A percentile compares a stretch with the other conserved stretches of the same genome.
Conservation (phyloP, 805 yeast genomes). For the Hyphopichia homilentoma region DNA sequence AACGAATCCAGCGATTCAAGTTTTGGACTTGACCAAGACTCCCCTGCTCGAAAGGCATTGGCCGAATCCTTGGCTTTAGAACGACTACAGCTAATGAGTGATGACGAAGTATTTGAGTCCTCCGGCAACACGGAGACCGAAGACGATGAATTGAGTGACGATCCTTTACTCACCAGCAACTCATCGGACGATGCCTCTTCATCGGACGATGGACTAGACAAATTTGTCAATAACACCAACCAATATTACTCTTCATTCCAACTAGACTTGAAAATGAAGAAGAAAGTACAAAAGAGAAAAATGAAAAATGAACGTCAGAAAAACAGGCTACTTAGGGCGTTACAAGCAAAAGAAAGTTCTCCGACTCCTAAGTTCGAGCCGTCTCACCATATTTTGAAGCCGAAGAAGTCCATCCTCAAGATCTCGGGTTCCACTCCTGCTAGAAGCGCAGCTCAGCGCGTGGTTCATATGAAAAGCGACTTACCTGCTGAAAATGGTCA, state of each 20-base stretch:
- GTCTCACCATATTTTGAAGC: constrained; percentile 38
- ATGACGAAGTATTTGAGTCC: constrained; percentile 16
- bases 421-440: constrained; percentile 3
- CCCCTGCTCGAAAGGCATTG: constrained; percentile 5
- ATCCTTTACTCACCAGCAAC: constrained; percentile 7
- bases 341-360: constrained; percentile 14
- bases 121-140: constrained; percentile 23
- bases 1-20: too few relatives aligned
- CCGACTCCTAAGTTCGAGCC: constrained; percentile 42
- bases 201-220: constrained; percentile 6
- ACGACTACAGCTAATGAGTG: constrained; percentile 8
- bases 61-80: constrained; percentile 9
- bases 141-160: constrained; percentile 6
- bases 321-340: too few relatives aligned
- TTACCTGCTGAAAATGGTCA: too few relatives aligned
- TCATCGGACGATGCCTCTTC: constrained; percentile 8
- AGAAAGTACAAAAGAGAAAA: constrained; percentile 5
- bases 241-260: constrained; percentile 13
- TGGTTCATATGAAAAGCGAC: background rate
- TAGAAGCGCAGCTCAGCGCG: background rate
- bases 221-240: constrained; percentile 1
- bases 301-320: constrained; percentile 1
- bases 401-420: constrained; percentile 40
- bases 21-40: constrained; percentile 9
- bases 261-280: constrained; percentile 11